A percentile compares a stretch with the other conserved stretches of the same genome.
Evolutionary conservation across 2,329 filamentous ascomycete genomes (phyloP).

Genomic region (Xylariales sp.): DNA sequence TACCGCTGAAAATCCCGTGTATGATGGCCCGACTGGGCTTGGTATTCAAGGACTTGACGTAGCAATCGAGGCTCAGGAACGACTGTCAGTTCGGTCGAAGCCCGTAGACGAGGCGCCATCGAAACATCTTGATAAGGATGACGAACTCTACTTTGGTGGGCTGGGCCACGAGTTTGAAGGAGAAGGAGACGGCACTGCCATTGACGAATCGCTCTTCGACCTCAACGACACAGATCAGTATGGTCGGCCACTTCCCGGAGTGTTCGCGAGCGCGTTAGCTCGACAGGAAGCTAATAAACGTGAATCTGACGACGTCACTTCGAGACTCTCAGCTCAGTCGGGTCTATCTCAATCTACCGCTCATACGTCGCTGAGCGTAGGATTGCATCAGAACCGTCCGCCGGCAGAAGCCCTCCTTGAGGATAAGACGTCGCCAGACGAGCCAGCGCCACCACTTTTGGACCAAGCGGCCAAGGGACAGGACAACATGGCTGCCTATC

Average conservation of each 20-base stretch:
- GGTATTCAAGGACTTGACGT: slow-evolving; percentile 36
- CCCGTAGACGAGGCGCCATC: neutral
- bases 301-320: slow-evolving; percentile 43
- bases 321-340: slow-evolving; percentile 40
- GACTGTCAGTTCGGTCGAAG: neutral
- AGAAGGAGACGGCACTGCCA: slow-evolving; percentile 50
- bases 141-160: slow-evolving; percentile 68
- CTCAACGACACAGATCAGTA: slow-evolving; percentile 60
- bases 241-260: slow-evolving; percentile 55
- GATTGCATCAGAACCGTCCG: slow-evolving; percentile 18
- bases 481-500: slow-evolving; percentile 59
- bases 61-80: slow-evolving; percentile 10
- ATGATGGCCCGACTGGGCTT: slow-evolving; percentile 31
- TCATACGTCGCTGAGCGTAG: slow-evolving; percentile 45
- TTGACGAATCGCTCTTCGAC: slow-evolving; percentile 73
- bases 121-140: slow-evolving; percentile 31
- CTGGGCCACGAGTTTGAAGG: slow-evolving; percentile 47
- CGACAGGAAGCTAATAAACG: slow-evolving; percentile 34
- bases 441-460: slow-evolving; percentile 14
- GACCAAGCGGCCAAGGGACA: slow-evolving; percentile 13
- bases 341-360: slow-evolving; percentile 43
- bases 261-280: slow-evolving; percentile 50
- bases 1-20: slow-evolving; percentile 10
- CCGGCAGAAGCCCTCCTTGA: slow-evolving; percentile 8
- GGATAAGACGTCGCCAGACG: slow-evolving; percentile 13